These are phyloP conservation scores for Cryptococcus depauperatus DNA, from an alignment of 1,284 basidiomycete genomes.

Conservation along the genomic window DNA sequence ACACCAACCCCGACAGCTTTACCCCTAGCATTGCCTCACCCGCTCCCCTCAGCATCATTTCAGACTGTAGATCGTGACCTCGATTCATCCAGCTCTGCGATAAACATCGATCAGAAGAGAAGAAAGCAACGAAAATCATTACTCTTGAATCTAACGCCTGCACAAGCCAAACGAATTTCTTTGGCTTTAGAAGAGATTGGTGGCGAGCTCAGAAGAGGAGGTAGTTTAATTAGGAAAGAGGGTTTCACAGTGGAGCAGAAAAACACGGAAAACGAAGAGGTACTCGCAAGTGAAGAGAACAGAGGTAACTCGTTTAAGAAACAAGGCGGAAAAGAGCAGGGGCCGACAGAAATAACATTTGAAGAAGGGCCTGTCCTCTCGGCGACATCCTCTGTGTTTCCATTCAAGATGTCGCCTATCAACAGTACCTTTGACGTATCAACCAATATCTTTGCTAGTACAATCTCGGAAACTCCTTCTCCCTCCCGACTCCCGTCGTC, in stretches of 20 bases:
- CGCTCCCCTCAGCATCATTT: slow-evolving; percentile 12
- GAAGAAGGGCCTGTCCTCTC: slow-evolving; percentile 17
- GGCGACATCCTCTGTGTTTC: slow-evolving; percentile 23
- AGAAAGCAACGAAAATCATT: slow-evolving; percentile 27
- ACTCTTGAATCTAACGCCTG: slow-evolving; percentile 27
- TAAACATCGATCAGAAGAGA: background rate
- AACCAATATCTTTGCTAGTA: slow-evolving; percentile 3
- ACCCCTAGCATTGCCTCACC: too few species aligned
- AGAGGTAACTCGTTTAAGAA: background rate
- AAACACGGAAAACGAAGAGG: slow-evolving; percentile 18
- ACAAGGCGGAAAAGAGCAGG: background rate
- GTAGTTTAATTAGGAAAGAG: background rate
- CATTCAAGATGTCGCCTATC: slow-evolving; percentile 23
- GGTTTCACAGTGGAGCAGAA: background rate
- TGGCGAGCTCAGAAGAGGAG: slow-evolving; percentile 15
- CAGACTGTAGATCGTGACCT: slow-evolving; percentile 4
- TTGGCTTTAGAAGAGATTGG: slow-evolving; percentile 37
- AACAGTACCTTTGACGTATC: slow-evolving; percentile 17
- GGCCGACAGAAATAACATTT: slow-evolving; percentile 10
- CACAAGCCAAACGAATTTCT: slow-evolving; percentile 39
- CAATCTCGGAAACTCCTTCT: slow-evolving; percentile 11
- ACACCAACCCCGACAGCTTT: too few species aligned
- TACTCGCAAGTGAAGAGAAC: slow-evolving; percentile 16
- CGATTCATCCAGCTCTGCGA: slow-evolving; percentile 2
- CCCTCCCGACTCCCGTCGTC: slow-evolving; percentile 25